These are phyloP conservation scores for Trypanosomatidae sp. DNA, from an alignment of 208 protist genomes.

Conservation along the genomic window DNA sequence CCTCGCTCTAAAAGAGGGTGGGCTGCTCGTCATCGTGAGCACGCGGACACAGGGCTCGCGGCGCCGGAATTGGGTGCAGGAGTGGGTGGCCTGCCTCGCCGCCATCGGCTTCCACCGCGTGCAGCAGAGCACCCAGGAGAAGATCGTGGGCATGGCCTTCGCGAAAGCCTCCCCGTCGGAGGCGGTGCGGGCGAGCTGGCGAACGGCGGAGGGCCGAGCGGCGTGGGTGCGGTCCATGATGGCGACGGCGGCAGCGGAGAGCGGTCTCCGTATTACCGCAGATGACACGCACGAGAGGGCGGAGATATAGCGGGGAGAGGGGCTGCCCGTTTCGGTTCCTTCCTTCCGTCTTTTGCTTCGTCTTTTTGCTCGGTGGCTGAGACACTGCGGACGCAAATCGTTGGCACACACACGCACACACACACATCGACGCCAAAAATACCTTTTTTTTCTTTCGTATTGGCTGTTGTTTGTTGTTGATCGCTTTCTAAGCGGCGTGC, in stretches of 20 bases:
- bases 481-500: no score
- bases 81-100: slow-evolving; percentile 56
- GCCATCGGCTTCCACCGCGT: slow-evolving; percentile 75
- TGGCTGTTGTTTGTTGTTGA: no score
- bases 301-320: background rate
- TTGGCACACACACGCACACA: no score
- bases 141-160: slow-evolving; percentile 81
- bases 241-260: slow-evolving; percentile 26
- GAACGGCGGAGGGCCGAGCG: slow-evolving; percentile 18
- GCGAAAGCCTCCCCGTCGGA: slow-evolving; percentile 21
- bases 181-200: slow-evolving; percentile 16
- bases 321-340: background rate
- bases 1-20: slow-evolving; percentile 66
- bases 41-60: slow-evolving; percentile 82
- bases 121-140: slow-evolving; percentile 55
- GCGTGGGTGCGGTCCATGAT: slow-evolving; percentile 48
- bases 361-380: background rate
- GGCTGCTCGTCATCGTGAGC: slow-evolving; percentile 80
- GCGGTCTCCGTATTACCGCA: slow-evolving; percentile 52
- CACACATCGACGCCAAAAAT: no score
- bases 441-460: no score
- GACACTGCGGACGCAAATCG: no score
- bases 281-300: slow-evolving; percentile 29
- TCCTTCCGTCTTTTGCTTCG: background rate
- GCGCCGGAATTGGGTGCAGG: slow-evolving; percentile 52